Percentiles rank a stretch among this genome's conserved stretches.
Evolutionary conservation across 2,329 filamentous ascomycete genomes (phyloP).

Genomic region (Dryadomyces quercivorus): DNA sequence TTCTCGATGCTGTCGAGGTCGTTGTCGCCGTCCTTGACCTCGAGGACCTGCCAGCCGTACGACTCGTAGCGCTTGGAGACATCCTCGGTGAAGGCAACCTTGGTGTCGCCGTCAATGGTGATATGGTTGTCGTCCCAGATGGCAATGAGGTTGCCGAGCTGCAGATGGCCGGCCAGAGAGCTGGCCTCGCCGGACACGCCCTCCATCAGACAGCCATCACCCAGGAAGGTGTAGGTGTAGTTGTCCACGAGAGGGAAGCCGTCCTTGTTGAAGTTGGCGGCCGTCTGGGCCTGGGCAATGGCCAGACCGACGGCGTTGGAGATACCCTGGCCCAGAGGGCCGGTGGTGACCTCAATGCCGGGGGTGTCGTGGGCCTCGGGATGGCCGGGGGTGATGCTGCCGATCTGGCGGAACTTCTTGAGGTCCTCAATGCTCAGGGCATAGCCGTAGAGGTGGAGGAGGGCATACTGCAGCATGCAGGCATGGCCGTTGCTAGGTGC

Average conservation of each 20-base stretch:
- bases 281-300: slow-evolving; percentile 88
- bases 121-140: slow-evolving; percentile 99
- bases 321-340: slow-evolving; percentile 94
- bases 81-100: slow-evolving; percentile 93
- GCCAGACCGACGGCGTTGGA: slow-evolving; percentile 95
- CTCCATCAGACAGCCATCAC: slow-evolving; percentile 98
- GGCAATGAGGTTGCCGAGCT: slow-evolving; percentile 94
- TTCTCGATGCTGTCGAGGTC: slow-evolving; percentile 80
- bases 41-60: slow-evolving; percentile 88
- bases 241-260: slow-evolving; percentile 86
- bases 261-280: slow-evolving; percentile 90
- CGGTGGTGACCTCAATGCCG: slow-evolving; percentile 95
- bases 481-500: slow-evolving; percentile 78
- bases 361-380: slow-evolving; percentile 94
- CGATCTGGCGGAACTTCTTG: slow-evolving; percentile 72
- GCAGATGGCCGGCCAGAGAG: slow-evolving; percentile 86
- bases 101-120: slow-evolving; percentile 87
- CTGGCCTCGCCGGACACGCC: slow-evolving; percentile 89
- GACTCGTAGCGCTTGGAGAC: slow-evolving; percentile 89
- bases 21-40: slow-evolving; percentile 77
- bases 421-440: slow-evolving; percentile 76
- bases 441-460: slow-evolving; percentile 95
- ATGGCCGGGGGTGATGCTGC: slow-evolving; percentile 83
- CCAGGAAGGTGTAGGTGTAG: slow-evolving; percentile 94
- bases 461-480: slow-evolving; percentile 98